A percentile compares a stretch with the other conserved stretches of the same genome.
phyloP scores from a whole-genome alignment of 2,329 filamentous ascomycete genomes.

The Trichoderma simmonsii region DNA sequence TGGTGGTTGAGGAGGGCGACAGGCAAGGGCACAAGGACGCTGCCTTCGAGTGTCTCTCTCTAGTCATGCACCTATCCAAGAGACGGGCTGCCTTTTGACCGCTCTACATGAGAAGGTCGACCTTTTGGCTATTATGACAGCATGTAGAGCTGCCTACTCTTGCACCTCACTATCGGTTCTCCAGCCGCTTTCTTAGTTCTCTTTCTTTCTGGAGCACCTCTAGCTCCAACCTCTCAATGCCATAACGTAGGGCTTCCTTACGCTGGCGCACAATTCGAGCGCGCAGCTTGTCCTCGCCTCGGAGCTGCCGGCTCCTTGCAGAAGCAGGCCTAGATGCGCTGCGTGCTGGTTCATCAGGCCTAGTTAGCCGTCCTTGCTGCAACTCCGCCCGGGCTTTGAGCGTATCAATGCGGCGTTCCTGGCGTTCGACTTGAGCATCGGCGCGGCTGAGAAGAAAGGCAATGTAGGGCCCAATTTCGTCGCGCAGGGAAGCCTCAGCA shows the following conservation, averaged over 20 bases:
- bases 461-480: conserved; percentile 87
- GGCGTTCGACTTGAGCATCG: conserved; percentile 77
- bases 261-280: conserved; percentile 68
- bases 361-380: conserved; percentile 65
- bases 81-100: neutral
- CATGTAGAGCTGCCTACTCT: neutral
- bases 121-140: too few relatives aligned
- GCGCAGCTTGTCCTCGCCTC: conserved; percentile 49
- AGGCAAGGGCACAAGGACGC: neutral
- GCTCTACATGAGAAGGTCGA: neutral
- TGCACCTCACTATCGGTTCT: conserved; percentile 29
- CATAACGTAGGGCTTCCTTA: conserved; percentile 82
- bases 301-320: conserved; percentile 41
- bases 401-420: conserved; percentile 77
- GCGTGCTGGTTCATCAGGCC: conserved; percentile 23
- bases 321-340: neutral
- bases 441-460: conserved; percentile 74
- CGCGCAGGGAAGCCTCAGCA: conserved; percentile 79
- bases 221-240: conserved; percentile 79
- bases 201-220: conserved; percentile 76
- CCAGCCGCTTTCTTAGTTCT: conserved; percentile 53
- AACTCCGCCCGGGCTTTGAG: conserved; percentile 80
- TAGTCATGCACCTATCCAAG: neutral
- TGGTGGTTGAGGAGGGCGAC: neutral
- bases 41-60: neutral